phyloP scores from a whole-genome alignment of 2,329 filamentous ascomycete genomes.

The Neodidymelliopsis sp. region DNA sequence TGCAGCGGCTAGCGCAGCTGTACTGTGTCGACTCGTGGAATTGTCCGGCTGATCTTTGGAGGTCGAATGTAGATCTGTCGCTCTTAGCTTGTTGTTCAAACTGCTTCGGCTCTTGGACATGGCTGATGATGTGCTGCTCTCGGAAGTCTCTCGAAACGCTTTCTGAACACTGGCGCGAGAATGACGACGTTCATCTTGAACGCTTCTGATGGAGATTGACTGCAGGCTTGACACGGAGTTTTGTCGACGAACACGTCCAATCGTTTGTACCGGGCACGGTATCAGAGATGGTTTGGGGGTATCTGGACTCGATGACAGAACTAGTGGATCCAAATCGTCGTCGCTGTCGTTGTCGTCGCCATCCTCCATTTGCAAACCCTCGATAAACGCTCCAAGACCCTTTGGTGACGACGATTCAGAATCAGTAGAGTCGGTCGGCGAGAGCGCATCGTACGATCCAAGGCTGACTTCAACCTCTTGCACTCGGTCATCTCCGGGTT shows the following conservation, averaged over 20 bases:
- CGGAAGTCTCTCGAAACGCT: constrained; percentile 33
- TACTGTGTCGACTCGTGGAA: constrained; percentile 30
- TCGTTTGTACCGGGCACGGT: constrained; percentile 51
- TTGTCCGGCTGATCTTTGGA: constrained; percentile 28
- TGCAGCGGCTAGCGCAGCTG: constrained; percentile 30
- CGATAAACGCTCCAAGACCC: not conserved
- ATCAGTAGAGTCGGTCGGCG: constrained; percentile 14
- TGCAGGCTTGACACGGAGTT: constrained; percentile 49
- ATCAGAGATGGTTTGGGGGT: constrained; percentile 48
- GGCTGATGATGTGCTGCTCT: constrained; percentile 20
- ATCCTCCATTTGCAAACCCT: not conserved
- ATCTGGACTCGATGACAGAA: constrained; percentile 9
- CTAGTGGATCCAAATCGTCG: not conserved
- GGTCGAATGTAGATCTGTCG: constrained; percentile 16
- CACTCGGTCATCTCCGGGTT: constrained; percentile 51
- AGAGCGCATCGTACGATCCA: constrained; percentile 10
- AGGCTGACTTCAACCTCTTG: constrained; percentile 26
- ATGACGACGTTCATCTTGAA: constrained; percentile 32
- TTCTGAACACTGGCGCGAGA: constrained; percentile 44
- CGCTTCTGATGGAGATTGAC: constrained; percentile 31
- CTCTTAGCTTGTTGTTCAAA: constrained; percentile 23
- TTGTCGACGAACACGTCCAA: constrained; percentile 49
- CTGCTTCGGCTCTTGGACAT: constrained; percentile 27
- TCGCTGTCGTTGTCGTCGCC: not conserved
- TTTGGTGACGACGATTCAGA: constrained; percentile 2